phyloP scores from a whole-genome alignment of 495 filamentous ascomycete species.

The Lasiosphaeris hirsuta region DNA sequence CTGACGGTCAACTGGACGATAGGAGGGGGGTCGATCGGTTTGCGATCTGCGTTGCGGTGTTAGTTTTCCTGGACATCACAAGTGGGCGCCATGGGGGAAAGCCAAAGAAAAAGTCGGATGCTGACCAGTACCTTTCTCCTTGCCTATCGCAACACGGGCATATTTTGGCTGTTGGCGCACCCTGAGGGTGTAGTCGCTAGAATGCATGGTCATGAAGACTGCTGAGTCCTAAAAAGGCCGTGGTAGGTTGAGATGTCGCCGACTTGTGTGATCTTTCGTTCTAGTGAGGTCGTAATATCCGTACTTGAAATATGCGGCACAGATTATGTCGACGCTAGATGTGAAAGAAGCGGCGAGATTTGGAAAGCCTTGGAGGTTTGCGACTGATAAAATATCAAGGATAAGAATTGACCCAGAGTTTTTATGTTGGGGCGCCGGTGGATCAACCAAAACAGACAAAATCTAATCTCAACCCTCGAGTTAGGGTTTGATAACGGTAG shows the following conservation, averaged over 20 bases:
- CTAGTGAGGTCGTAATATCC: too few species aligned
- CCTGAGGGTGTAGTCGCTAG: conserved; percentile 42
- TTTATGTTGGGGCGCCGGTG: too few species aligned
- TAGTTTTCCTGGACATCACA: background rate
- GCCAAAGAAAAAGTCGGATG: background rate
- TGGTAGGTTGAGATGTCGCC: background rate
- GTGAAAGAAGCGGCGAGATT: too few species aligned
- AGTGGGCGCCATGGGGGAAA: conserved; percentile 9
- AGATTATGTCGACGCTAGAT: too few species aligned
- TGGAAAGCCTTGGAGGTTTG: too few species aligned
- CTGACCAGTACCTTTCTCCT: conserved; percentile 58
- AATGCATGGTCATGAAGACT: background rate
- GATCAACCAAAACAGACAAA: too few species aligned
- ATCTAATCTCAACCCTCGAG: too few species aligned
- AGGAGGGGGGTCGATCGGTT: conserved; percentile 92
- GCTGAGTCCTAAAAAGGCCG: background rate
- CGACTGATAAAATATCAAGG: too few species aligned
- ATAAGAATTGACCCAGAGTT: too few species aligned
- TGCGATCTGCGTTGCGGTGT: conserved; percentile 62
- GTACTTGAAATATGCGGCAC: too few species aligned
- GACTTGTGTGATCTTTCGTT: too few species aligned
- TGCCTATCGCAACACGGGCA: conserved; percentile 67
- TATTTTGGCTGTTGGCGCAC: conserved; percentile 65
- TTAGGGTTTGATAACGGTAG: too few species aligned
- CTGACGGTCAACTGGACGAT: conserved; percentile 80